Conservation (phyloP, 345 rosid species). For the Microcos paniculata region DNA sequence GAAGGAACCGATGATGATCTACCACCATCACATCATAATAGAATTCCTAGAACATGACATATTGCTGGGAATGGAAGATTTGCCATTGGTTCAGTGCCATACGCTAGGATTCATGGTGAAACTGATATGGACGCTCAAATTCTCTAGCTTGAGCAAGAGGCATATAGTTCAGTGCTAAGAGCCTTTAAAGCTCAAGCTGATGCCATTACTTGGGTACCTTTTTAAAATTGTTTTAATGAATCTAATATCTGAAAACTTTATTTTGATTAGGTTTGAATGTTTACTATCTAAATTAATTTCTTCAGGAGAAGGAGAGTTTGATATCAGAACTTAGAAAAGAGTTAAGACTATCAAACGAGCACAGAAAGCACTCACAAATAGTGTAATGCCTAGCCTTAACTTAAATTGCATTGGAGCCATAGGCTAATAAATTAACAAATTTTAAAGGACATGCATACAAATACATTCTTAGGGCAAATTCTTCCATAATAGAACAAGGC, state of each 20-base stretch:
- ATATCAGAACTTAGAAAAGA: conserved; percentile 87
- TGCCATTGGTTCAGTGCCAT: conserved; percentile 47
- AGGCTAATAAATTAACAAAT: too few species aligned
- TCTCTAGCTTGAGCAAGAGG: conserved; percentile 88
- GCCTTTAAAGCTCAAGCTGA: conserved; percentile 97
- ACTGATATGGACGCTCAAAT: conserved; percentile 85
- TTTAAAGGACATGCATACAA: too few species aligned
- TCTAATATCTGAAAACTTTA: conserved; percentile 25
- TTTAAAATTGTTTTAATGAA: conserved; percentile 13
- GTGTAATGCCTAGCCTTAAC: too few species aligned
- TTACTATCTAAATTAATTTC: conserved; percentile 34
- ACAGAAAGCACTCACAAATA: too few species aligned
- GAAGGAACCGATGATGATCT: conserved; percentile 91
- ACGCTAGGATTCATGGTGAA: conserved; percentile 69
- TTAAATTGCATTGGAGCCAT: too few species aligned
- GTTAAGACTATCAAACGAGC: conserved; percentile 78
- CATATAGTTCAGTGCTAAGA: conserved; percentile 71
- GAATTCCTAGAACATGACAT: conserved; percentile 63
- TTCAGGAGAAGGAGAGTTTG: conserved; percentile 85
- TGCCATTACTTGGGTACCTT: conserved; percentile 87
- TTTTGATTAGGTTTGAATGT: conserved; percentile 35
- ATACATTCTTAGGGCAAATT: too few species aligned
- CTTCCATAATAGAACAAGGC: too few species aligned
- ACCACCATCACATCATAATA: conserved; percentile 69
- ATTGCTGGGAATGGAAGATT: conserved; percentile 67